These are phyloP conservation scores for Solanum chmielewskii DNA, from an alignment of 257 asterid genomes.

Conservation along the genomic window DNA sequence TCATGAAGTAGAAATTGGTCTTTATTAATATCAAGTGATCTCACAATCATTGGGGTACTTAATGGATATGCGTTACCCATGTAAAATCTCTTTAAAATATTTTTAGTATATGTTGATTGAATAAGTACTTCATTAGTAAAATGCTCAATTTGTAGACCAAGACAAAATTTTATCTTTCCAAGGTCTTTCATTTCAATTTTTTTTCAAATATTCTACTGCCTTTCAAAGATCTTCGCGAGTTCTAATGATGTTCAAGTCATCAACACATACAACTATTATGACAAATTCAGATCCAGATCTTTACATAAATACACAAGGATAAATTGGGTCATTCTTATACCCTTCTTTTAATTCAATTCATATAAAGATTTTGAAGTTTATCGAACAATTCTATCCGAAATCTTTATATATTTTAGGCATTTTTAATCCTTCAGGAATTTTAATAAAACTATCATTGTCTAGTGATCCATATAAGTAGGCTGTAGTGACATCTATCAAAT, in stretches of 20 bases:
- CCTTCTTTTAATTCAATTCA: no score
- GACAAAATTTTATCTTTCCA: not conserved
- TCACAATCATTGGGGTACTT: not conserved
- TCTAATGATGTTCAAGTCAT: not conserved
- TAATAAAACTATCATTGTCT: no score
- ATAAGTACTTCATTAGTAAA: not conserved
- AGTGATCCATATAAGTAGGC: not conserved
- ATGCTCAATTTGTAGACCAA: not conserved
- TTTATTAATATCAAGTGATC: not conserved
- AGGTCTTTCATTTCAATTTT: not conserved
- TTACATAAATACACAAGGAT: not conserved
- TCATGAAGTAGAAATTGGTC: not conserved
- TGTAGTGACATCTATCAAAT: not conserved
- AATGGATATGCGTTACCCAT: not conserved
- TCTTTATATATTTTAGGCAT: no score
- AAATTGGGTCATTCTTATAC: not conserved
- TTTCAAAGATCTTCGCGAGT: not conserved
- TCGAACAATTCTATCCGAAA: not conserved
- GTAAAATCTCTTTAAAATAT: not conserved
- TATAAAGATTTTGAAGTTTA: no score
- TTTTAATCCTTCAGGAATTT: not conserved
- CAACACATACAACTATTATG: not conserved
- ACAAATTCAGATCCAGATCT: not conserved
- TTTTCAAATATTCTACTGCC: not conserved
- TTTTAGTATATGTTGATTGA: not conserved